Conservation (phyloP, 306 rosid species). For the Psophocarpus tetragonolobus region DNA sequence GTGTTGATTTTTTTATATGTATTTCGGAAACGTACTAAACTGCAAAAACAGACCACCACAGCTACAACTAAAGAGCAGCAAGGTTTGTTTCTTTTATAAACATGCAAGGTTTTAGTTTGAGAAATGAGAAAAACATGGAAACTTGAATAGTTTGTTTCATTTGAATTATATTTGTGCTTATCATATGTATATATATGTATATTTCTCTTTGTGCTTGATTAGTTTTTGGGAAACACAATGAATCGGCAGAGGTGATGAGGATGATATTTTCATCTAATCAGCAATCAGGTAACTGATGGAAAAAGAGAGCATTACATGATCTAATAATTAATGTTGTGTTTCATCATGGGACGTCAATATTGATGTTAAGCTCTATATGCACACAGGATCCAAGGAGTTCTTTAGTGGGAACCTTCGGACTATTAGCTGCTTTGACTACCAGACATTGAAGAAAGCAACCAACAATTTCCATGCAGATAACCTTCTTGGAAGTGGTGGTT, state of each 20-base stretch:
- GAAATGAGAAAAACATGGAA: background rate
- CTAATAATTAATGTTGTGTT: background rate
- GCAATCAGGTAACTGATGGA: slow-evolving; percentile 51
- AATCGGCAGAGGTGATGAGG: slow-evolving; percentile 43
- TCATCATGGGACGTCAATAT: background rate
- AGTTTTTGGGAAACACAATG: slow-evolving; percentile 31
- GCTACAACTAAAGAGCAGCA: slow-evolving; percentile 19
- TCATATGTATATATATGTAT: background rate
- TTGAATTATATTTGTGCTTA: background rate
- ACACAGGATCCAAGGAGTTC: slow-evolving; percentile 51
- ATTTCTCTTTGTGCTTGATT: background rate
- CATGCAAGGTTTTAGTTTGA: too few species aligned
- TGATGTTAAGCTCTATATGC: background rate
- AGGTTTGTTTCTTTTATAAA: too few species aligned
- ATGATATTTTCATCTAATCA: slow-evolving; percentile 37
- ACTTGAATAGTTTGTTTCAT: background rate
- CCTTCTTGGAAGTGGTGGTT: slow-evolving; percentile 89
- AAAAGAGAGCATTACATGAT: background rate
- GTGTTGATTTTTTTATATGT: slow-evolving; percentile 45
- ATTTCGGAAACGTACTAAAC: slow-evolving; percentile 47
- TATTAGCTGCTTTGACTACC: slow-evolving; percentile 56
- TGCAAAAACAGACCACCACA: slow-evolving; percentile 11
- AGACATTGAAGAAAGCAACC: slow-evolving; percentile 71
- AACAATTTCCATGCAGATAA: slow-evolving; percentile 49
- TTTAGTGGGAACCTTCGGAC: slow-evolving; percentile 54